Percentiles rank a stretch among this genome's conserved stretches.
Conservation (phyloP, 345 rosid genomes). For the Atalantia buxifolia region DNA sequence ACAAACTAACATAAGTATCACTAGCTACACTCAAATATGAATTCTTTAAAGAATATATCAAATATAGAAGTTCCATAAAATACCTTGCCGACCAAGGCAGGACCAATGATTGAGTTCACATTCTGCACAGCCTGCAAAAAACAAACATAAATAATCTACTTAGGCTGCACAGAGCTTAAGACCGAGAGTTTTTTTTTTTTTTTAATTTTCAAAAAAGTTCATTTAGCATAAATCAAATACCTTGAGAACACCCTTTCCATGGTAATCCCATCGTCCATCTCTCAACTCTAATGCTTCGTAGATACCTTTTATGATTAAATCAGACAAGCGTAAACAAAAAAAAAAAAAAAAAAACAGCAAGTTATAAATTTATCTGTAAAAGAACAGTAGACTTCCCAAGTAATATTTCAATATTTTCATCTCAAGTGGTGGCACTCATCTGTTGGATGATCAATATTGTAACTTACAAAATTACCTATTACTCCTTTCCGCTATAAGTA, state of each 20-base stretch:
- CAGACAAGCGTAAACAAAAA: neutral
- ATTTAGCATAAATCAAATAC: slow-evolving; percentile 16
- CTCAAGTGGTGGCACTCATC: neutral
- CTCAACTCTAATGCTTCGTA: slow-evolving; percentile 66
- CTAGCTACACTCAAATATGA: neutral
- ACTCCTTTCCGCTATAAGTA: no score
- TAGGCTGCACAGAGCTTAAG: neutral
- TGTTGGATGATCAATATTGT: neutral
- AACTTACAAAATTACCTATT: no score
- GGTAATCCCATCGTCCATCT: slow-evolving; percentile 69
- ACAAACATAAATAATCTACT: neutral
- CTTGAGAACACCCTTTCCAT: slow-evolving; percentile 71
- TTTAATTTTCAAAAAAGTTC: no score
- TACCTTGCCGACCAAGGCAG: slow-evolving; percentile 72
- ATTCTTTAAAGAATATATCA: neutral
- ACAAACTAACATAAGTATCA: neutral
- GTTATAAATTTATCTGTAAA: neutral
- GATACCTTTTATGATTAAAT: slow-evolving; percentile 36
- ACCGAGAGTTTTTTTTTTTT: neutral
- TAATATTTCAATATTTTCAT: no score
- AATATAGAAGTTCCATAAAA: neutral
- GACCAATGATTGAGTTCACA: slow-evolving; percentile 56
- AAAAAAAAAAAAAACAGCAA: neutral
- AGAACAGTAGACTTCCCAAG: neutral
- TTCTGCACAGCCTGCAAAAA: slow-evolving; percentile 53